Evolutionary conservation across 352 stramenopile species (phyloP).

Genomic region (Pythium folliculosum): DNA sequence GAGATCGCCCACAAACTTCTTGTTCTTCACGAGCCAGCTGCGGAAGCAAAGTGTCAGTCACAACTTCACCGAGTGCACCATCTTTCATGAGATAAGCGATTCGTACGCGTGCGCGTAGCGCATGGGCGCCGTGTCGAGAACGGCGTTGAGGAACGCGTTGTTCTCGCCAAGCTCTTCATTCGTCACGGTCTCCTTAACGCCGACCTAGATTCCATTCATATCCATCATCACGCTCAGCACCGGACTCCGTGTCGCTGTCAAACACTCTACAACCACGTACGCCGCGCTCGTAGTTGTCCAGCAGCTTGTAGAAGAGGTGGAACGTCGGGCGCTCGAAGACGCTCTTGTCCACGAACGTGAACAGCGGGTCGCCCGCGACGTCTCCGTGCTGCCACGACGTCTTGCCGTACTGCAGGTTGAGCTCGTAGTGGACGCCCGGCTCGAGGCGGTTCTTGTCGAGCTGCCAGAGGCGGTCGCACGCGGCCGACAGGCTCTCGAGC

Average conservation of each 20-base stretch:
- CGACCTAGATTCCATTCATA: constrained; percentile 49
- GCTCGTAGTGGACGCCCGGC: constrained; percentile 89
- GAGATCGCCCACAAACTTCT: constrained; percentile 75
- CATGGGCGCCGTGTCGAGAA: constrained; percentile 93
- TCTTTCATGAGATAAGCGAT: not conserved
- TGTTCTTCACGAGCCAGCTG: constrained; percentile 84
- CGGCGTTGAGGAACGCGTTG: constrained; percentile 89
- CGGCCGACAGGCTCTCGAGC: constrained; percentile 51
- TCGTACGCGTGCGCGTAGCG: constrained; percentile 91
- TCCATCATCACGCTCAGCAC: not conserved
- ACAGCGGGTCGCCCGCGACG: constrained; percentile 87
- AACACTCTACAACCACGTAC: constrained; percentile 30
- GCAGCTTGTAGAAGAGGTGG: constrained; percentile 86
- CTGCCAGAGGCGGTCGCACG: constrained; percentile 92
- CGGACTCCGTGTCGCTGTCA: too few species aligned
- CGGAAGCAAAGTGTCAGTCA: constrained; percentile 10
- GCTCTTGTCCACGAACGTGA: constrained; percentile 84
- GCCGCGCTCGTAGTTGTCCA: constrained; percentile 89
- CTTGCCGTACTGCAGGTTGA: constrained; percentile 94
- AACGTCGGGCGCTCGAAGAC: constrained; percentile 92
- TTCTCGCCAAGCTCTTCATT: constrained; percentile 89
- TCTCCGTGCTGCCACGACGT: constrained; percentile 89
- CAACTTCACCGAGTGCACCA: too few species aligned
- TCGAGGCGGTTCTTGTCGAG: constrained; percentile 90
- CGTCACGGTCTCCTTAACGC: constrained; percentile 87